These are phyloP conservation scores for Basipetospora chlamydospora DNA, from an alignment of 2,329 filamentous ascomycete genomes.

Conservation along the genomic window DNA sequence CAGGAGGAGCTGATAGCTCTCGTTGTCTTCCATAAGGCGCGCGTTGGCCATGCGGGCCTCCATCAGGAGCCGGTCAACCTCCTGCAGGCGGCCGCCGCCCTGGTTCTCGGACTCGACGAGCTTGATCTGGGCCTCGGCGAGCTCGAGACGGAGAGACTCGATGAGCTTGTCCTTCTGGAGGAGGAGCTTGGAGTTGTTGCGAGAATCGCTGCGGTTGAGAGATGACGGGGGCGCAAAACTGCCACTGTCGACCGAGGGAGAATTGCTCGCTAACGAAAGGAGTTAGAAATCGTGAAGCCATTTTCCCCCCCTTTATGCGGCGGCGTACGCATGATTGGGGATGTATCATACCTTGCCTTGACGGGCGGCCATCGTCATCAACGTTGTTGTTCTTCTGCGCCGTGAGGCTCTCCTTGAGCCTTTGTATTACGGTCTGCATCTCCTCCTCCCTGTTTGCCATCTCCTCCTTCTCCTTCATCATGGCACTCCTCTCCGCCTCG, in stretches of 20 bases:
- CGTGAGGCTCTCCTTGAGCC: conserved; percentile 77
- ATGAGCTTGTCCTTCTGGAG: conserved; percentile 95
- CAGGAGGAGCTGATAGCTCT: conserved; percentile 89
- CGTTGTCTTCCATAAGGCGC: conserved; percentile 93
- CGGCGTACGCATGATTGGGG: neutral
- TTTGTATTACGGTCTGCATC: conserved; percentile 77
- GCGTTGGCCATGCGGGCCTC: conserved; percentile 94
- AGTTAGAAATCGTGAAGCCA: too few relatives aligned
- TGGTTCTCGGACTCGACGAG: conserved; percentile 87
- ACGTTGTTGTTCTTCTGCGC: conserved; percentile 51
- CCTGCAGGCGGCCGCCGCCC: conserved; percentile 72
- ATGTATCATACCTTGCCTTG: conserved; percentile 37
- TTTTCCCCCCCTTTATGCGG: neutral
- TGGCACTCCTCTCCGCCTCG: conserved; percentile 74
- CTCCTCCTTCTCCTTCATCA: conserved; percentile 86
- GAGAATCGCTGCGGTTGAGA: conserved; percentile 73
- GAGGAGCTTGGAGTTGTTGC: conserved; percentile 77
- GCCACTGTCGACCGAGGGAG: conserved; percentile 55
- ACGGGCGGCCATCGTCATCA: conserved; percentile 41
- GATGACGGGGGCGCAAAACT: conserved; percentile 81
- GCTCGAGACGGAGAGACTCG: conserved; percentile 76
- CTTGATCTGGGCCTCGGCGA: conserved; percentile 92
- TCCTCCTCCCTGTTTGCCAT: conserved; percentile 74
- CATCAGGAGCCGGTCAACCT: conserved; percentile 80
- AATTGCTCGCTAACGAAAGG: conserved; percentile 31